A percentile compares a stretch with the other conserved stretches of the same genome.
These are phyloP conservation scores for Sapria himalayana DNA, from an alignment of 345 rosid genomes.

Conservation along the genomic window DNA sequence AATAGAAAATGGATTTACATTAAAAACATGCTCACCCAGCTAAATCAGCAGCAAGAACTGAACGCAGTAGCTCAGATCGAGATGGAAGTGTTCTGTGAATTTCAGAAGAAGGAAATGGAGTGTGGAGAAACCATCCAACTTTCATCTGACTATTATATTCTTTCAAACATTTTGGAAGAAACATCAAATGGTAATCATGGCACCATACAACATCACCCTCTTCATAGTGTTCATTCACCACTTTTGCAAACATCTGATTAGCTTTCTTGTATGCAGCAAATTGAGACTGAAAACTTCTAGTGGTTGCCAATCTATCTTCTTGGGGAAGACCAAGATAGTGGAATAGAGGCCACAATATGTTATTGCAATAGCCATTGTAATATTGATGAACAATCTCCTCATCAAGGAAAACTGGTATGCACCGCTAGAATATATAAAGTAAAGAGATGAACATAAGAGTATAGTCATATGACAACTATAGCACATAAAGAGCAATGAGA, in stretches of 20 bases:
- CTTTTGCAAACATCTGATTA: conserved; percentile 95
- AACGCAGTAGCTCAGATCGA: conserved; percentile 72
- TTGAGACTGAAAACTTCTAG: conserved; percentile 94
- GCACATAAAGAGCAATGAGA: no score
- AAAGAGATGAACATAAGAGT: no score
- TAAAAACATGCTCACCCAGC: conserved; percentile 70
- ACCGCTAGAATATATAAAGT: conserved; percentile 36
- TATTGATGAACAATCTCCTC: conserved; percentile 99
- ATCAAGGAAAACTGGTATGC: conserved; percentile 97
- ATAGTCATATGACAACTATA: no score
- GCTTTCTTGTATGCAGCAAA: conserved; percentile 94
- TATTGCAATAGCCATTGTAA: conserved; percentile 97
- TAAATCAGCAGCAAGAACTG: conserved; percentile 96
- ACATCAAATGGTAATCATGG: conserved; percentile 98
- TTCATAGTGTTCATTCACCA: conserved; percentile 76
- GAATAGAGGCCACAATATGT: conserved; percentile 94
- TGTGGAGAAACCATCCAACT: conserved; percentile 99
- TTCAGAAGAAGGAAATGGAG: conserved; percentile 99
- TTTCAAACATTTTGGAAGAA: conserved; percentile 86
- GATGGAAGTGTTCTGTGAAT: conserved; percentile 95
- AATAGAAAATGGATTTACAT: no score
- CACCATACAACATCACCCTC: conserved; percentile 99
- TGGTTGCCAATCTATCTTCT: conserved; percentile 97
- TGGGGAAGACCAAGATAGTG: conserved; percentile 98
- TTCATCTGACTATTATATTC: conserved; percentile 66